Percentiles rank a stretch among this genome's conserved stretches.
These are phyloP conservation scores for Acidiella bohemica DNA, from an alignment of 495 filamentous ascomycete species.

Conservation along the genomic window DNA sequence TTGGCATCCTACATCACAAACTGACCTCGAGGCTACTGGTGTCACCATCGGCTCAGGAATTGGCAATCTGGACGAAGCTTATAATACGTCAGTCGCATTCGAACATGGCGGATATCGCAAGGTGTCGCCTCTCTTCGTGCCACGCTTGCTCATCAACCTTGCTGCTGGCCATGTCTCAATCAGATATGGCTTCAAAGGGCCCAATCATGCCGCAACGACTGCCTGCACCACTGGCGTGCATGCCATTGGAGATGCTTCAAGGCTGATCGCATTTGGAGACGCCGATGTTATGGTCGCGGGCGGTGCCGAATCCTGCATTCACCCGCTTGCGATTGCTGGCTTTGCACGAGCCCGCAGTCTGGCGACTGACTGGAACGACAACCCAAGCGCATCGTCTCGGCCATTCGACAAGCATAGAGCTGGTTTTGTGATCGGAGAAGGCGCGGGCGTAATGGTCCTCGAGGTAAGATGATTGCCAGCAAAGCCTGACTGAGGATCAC, in stretches of 20 bases:
- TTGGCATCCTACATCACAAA: constrained; percentile 52
- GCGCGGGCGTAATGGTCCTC: constrained; percentile 72
- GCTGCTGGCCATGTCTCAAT: constrained; percentile 91
- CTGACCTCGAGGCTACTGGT: constrained; percentile 57
- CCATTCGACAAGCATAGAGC: constrained; percentile 73
- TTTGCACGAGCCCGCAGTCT: constrained; percentile 81
- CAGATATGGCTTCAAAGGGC: constrained; percentile 80
- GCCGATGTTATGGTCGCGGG: constrained; percentile 92
- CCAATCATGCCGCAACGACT: constrained; percentile 81
- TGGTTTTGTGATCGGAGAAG: constrained; percentile 90
- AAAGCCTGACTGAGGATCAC: neutral
- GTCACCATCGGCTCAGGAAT: constrained; percentile 94
- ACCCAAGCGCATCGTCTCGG: constrained; percentile 59
- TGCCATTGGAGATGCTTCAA: constrained; percentile 79
- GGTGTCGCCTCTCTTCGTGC: constrained; percentile 84
- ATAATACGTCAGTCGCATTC: constrained; percentile 65
- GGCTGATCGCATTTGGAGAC: constrained; percentile 81
- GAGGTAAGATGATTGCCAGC: constrained; percentile 39
- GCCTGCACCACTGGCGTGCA: constrained; percentile 94
- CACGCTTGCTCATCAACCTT: constrained; percentile 82
- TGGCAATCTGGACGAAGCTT: constrained; percentile 81
- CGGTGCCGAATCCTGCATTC: constrained; percentile 88
- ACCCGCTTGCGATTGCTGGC: constrained; percentile 81
- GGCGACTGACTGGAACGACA: constrained; percentile 63
- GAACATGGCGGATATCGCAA: constrained; percentile 74